Evolutionary conservation across 1,284 basidiomycete genomes (phyloP).

Genomic region (Ustilago shanxiensis): DNA sequence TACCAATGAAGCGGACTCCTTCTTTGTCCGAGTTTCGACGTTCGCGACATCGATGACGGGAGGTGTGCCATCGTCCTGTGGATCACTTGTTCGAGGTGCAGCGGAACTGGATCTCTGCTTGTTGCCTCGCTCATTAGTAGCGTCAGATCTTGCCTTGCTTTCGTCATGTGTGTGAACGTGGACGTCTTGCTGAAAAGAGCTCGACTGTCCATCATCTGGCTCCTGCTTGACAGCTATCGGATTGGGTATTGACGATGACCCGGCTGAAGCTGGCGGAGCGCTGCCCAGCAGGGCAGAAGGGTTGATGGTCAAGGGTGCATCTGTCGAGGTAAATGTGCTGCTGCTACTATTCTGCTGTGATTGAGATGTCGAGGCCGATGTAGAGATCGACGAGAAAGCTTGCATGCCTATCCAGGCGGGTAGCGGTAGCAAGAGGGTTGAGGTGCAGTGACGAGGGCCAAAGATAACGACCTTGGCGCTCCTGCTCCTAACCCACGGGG

Average conservation of each 20-base stretch:
- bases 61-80: background rate
- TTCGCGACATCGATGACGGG: background rate
- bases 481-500: background rate
- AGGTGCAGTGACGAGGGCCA: conserved; percentile 3
- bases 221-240: conserved; percentile 43
- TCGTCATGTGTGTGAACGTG: background rate
- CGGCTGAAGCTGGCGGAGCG: conserved; percentile 1
- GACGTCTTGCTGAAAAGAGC: background rate
- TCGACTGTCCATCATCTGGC: conserved; percentile 25
- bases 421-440: background rate
- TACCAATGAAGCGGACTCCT: conserved; percentile 16
- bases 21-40: background rate
- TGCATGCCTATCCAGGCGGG: conserved; percentile 32
- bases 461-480: background rate
- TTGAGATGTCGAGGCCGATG: conserved; percentile 15
- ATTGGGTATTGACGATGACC: conserved; percentile 9
- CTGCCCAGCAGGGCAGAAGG: conserved; percentile 29
- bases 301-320: conserved; percentile 43
- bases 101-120: conserved; percentile 12
- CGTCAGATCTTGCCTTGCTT: background rate
- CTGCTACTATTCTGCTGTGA: conserved; percentile 4
- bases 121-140: background rate
- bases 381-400: conserved; percentile 27
- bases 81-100: background rate
- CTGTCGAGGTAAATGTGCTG: background rate